phyloP scores from a whole-genome alignment of 768 basidiomycete species.

The Rubroboletus satanas region DNA sequence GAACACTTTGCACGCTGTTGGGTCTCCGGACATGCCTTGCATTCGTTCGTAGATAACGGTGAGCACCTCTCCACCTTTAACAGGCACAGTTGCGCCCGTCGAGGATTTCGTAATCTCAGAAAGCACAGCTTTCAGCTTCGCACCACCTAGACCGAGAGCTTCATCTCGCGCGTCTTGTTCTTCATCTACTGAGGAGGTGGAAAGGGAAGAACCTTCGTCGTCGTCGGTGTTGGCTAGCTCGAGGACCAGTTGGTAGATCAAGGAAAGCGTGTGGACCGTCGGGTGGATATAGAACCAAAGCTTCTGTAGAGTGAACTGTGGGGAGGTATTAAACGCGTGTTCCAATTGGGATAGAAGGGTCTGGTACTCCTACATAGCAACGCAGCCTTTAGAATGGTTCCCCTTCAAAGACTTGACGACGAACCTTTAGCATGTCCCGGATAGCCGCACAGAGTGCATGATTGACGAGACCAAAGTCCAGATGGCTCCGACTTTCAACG shows the following conservation, averaged over 20 bases:
- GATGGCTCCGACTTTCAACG: conserved; percentile 78
- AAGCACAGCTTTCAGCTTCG: conserved; percentile 75
- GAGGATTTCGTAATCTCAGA: conserved; percentile 67
- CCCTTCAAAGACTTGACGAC: conserved; percentile 12
- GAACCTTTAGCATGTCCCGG: conserved; percentile 86
- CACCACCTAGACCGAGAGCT: conserved; percentile 79
- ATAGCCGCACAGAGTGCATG: conserved; percentile 94
- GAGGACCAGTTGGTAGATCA: conserved; percentile 80
- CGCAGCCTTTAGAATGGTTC: background rate
- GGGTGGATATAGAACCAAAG: conserved; percentile 98
- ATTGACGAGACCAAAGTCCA: conserved; percentile 91
- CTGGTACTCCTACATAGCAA: conserved; percentile 75
- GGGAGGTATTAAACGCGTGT: conserved; percentile 83
- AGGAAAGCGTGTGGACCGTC: conserved; percentile 87
- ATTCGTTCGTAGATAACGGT: conserved; percentile 83
- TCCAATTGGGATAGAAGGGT: conserved; percentile 92
- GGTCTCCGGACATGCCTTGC: conserved; percentile 89
- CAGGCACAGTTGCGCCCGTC: conserved; percentile 56
- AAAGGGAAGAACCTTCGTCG: conserved; percentile 52
- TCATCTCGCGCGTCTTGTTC: conserved; percentile 84
- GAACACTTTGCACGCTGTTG: conserved; percentile 82
- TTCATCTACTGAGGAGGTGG: conserved; percentile 53
- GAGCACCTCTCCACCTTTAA: conserved; percentile 98
- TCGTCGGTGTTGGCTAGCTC: conserved; percentile 72
- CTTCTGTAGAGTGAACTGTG: conserved; percentile 88